Percentiles rank a stretch among this genome's conserved stretches.
Conservation (phyloP, 2,329 filamentous ascomycete genomes). For the Ophiocordyceps polyrhachis-furcata region DNA sequence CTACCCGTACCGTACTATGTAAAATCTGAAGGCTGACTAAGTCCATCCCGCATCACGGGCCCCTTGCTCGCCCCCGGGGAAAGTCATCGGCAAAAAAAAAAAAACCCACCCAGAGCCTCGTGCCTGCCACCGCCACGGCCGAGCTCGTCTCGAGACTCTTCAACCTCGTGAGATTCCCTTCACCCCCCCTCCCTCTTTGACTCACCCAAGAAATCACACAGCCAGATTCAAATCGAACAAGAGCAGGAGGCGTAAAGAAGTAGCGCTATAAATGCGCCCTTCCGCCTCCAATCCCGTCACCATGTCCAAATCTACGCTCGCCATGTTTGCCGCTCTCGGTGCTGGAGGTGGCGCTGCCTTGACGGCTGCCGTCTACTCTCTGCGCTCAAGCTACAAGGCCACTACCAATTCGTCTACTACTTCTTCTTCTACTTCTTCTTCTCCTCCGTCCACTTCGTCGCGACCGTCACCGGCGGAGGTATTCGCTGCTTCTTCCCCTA, state of each 20-base stretch:
- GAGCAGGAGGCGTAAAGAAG: background rate
- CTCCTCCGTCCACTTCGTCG: background rate
- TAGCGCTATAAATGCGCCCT: conserved; percentile 4
- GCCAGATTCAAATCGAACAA: background rate
- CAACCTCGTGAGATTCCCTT: too few relatives aligned
- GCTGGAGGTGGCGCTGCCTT: conserved; percentile 59
- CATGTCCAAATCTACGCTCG: conserved; percentile 66
- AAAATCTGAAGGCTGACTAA: too few relatives aligned
- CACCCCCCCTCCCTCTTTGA: too few relatives aligned
- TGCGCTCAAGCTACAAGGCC: conserved; percentile 18
- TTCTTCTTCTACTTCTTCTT: background rate
- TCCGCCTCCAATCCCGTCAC: background rate
- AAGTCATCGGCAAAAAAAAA: too few relatives aligned
- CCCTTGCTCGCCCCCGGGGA: too few relatives aligned
- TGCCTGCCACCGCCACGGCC: too few relatives aligned
- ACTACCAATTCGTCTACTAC: too few relatives aligned
- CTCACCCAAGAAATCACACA: too few relatives aligned
- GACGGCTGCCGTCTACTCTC: conserved; percentile 48
- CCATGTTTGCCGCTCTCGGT: conserved; percentile 56
- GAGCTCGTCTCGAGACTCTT: too few relatives aligned
- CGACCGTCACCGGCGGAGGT: background rate
- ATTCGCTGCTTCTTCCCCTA: conserved; percentile 1
- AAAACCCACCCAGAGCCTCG: too few relatives aligned
- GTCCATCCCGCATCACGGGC: too few relatives aligned
- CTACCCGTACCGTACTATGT: too few relatives aligned